Evolutionary conservation across 768 basidiomycete genomes (phyloP).

Genomic region (Lactarius deliciosus): DNA sequence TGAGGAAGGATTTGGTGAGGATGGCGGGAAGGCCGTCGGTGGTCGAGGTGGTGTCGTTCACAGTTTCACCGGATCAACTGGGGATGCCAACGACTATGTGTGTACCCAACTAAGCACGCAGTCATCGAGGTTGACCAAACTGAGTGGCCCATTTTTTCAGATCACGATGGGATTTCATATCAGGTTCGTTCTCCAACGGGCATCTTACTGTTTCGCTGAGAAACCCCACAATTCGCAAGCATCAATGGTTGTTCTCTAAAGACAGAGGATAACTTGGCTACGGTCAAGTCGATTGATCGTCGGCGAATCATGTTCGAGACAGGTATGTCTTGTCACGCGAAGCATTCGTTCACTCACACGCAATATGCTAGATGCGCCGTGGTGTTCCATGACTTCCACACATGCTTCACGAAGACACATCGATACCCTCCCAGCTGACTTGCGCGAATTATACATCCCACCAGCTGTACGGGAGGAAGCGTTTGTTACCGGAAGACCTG

Average conservation of each 20-base stretch:
- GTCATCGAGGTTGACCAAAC: background rate
- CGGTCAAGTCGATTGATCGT: slow-evolving; percentile 54
- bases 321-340: slow-evolving; percentile 41
- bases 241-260: slow-evolving; percentile 80
- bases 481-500: slow-evolving; percentile 55
- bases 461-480: slow-evolving; percentile 53
- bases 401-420: slow-evolving; percentile 59
- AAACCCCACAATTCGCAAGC: slow-evolving; percentile 34
- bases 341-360: background rate
- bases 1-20: slow-evolving; percentile 60
- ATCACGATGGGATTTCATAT: slow-evolving; percentile 73
- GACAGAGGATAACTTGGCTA: slow-evolving; percentile 60
- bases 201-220: background rate
- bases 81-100: slow-evolving; percentile 66
- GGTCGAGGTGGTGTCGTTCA: slow-evolving; percentile 77
- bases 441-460: slow-evolving; percentile 53
- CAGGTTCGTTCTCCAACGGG: slow-evolving; percentile 38
- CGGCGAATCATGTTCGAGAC: slow-evolving; percentile 72
- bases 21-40: slow-evolving; percentile 55
- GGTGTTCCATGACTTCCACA: slow-evolving; percentile 68
- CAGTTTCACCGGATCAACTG: slow-evolving; percentile 69
- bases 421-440: slow-evolving; percentile 45
- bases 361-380: slow-evolving; percentile 55
- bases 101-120: slow-evolving; percentile 31
- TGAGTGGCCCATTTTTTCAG: slow-evolving; percentile 37